phyloP scores from a whole-genome alignment of 495 filamentous ascomycete species.

The Usnea hakonensis region DNA sequence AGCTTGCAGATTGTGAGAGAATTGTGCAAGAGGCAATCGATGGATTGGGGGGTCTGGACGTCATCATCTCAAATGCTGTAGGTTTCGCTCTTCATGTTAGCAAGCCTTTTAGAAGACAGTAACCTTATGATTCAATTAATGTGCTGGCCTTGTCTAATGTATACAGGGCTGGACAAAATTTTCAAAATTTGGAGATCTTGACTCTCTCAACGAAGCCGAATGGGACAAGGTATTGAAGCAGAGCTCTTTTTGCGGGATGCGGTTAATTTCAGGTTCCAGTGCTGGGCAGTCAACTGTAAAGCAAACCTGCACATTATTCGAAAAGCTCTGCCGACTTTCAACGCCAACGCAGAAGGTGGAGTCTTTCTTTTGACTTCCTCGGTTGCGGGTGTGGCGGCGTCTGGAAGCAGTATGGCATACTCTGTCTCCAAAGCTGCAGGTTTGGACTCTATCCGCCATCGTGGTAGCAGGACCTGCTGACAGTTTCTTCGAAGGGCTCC shows the following conservation, averaged over 20 bases:
- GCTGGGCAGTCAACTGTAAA: conserved; percentile 65
- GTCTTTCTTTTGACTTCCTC: conserved; percentile 62
- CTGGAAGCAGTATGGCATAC: conserved; percentile 58
- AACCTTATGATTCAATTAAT: not conserved
- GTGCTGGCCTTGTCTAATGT: not conserved
- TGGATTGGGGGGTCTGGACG: conserved; percentile 58
- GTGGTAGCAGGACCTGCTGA: not conserved
- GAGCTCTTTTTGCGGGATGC: not conserved
- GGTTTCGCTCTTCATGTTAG: conserved; percentile 22
- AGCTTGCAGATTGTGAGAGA: conserved; percentile 45
- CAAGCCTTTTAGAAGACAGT: not conserved
- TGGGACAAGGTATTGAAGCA: conserved; percentile 55
- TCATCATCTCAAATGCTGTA: conserved; percentile 65
- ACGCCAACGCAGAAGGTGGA: conserved; percentile 61
- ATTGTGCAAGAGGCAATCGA: conserved; percentile 49
- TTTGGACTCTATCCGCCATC: conserved; percentile 22
- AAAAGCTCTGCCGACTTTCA: conserved; percentile 56
- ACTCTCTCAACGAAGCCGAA: conserved; percentile 54
- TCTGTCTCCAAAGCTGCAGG: conserved; percentile 58
- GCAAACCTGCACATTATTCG: conserved; percentile 54
- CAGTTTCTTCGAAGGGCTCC: conserved; percentile 38
- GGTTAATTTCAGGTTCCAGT: conserved; percentile 31
- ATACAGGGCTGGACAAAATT: conserved; percentile 60
- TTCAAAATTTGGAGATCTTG: conserved; percentile 53
- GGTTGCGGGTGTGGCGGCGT: conserved; percentile 44